A percentile compares a stretch with the other conserved stretches of the same genome.
phyloP scores from a whole-genome alignment of 2,329 filamentous ascomycete species.

The Curvularia lunata region DNA sequence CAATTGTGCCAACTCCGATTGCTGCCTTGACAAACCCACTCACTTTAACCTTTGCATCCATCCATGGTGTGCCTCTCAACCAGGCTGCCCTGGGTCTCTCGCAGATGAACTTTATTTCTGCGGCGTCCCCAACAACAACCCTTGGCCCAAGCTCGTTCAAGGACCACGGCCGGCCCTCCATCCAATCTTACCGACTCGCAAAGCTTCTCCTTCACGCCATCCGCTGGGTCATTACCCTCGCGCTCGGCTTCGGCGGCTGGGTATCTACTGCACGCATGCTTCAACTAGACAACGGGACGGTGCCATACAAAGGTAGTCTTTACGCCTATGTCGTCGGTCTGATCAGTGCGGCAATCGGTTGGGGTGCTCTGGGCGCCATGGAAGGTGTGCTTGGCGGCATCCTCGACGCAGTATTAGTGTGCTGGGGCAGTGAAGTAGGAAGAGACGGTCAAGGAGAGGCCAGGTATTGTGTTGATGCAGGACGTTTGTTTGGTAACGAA shows the following conservation, averaged over 20 bases:
- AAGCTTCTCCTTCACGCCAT: constrained; percentile 92
- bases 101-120: constrained; percentile 80
- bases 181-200: constrained; percentile 88
- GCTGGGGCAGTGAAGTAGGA: constrained; percentile 83
- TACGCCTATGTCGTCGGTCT: constrained; percentile 95
- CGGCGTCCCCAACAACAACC: constrained; percentile 75
- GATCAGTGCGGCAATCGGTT: constrained; percentile 92
- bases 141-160: constrained; percentile 52
- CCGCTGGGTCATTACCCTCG: constrained; percentile 87
- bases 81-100: constrained; percentile 79
- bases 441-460: constrained; percentile 65
- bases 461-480: constrained; percentile 90
- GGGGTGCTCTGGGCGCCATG: constrained; percentile 89
- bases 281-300: constrained; percentile 61
- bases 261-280: constrained; percentile 87
- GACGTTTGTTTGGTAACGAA: constrained; percentile 77
- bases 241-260: constrained; percentile 94
- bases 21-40: constrained; percentile 88
- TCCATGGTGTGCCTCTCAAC: constrained; percentile 84
- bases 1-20: constrained; percentile 83
- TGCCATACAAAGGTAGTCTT: constrained; percentile 71
- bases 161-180: constrained; percentile 54
- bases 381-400: constrained; percentile 87
- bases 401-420: constrained; percentile 86
- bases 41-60: constrained; percentile 89